Conservation (phyloP, 192 early-diverging fungal species). For the Backusella macrospora region DNA sequence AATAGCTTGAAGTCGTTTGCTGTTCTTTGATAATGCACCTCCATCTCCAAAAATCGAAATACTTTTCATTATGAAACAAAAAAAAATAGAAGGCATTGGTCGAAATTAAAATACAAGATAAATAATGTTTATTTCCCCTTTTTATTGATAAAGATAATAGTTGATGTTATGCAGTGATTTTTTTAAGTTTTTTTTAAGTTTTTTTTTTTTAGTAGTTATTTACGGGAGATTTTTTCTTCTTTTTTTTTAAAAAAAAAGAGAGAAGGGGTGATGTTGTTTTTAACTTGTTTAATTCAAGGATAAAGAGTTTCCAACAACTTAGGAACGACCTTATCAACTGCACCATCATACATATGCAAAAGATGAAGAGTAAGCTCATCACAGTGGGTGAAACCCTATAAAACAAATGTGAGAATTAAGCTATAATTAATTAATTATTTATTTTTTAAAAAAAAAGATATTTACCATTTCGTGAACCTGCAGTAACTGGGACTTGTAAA, state of each 20-base stretch:
- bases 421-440: neutral
- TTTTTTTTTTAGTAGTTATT: too few relatives aligned
- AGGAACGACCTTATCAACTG: slow-evolving; percentile 2
- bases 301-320: slow-evolving; percentile 11
- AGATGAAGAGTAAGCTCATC: neutral
- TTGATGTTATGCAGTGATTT: too few relatives aligned
- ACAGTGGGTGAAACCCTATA: neutral
- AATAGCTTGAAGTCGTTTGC: too few relatives aligned
- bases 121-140: too few relatives aligned
- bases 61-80: too few relatives aligned
- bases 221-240: neutral
- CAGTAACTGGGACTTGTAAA: slow-evolving; percentile 1
- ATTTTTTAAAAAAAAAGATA: neutral
- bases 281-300: neutral
- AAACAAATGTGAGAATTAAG: neutral
- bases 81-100: too few relatives aligned
- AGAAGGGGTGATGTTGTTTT: neutral
- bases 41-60: too few relatives aligned
- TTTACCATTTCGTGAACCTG: slow-evolving; percentile 18
- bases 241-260: neutral
- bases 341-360: neutral
- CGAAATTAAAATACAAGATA: too few relatives aligned
- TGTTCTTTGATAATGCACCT: too few relatives aligned
- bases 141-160: too few relatives aligned
- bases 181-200: too few relatives aligned